A percentile compares a stretch with the other conserved stretches of the same genome.
These are phyloP conservation scores for Paramecium biaurelia DNA, from an alignment of 73 alveolate species.

Conservation along the genomic window DNA sequence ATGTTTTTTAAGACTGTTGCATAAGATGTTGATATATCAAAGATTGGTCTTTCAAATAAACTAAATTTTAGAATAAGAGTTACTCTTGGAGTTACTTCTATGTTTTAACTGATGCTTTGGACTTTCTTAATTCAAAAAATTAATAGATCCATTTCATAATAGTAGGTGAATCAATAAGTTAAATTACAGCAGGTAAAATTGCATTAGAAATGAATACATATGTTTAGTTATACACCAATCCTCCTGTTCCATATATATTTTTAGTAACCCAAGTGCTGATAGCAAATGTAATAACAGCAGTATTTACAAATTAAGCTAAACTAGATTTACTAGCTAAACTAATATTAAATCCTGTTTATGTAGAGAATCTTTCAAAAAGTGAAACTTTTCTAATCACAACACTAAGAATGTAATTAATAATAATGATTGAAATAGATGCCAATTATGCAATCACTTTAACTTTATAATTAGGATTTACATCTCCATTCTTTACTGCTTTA, in stretches of 20 bases:
- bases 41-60: constrained; percentile 51
- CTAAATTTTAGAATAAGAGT: not conserved
- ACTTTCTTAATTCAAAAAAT: not conserved
- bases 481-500: constrained; percentile 21
- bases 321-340: constrained; percentile 73
- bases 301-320: constrained; percentile 69
- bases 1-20: constrained; percentile 55
- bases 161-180: not conserved
- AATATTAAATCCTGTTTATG: constrained; percentile 71
- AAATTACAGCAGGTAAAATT: constrained; percentile 25
- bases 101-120: not conserved
- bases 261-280: constrained; percentile 47
- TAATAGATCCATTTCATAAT: not conserved
- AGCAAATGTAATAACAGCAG: constrained; percentile 73
- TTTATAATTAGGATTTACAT: not conserved
- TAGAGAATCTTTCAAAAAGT: constrained; percentile 65
- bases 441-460: constrained; percentile 59
- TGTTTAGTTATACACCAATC: constrained; percentile 46
- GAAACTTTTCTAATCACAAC: constrained; percentile 62
- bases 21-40: constrained; percentile 50
- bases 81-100: constrained; percentile 47
- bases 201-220: constrained; percentile 55
- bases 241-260: constrained; percentile 53
- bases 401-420: constrained; percentile 62
- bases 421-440: constrained; percentile 67